These are phyloP conservation scores for Elongisporangium anandrum DNA, from an alignment of 352 stramenopile species.

Conservation along the genomic window DNA sequence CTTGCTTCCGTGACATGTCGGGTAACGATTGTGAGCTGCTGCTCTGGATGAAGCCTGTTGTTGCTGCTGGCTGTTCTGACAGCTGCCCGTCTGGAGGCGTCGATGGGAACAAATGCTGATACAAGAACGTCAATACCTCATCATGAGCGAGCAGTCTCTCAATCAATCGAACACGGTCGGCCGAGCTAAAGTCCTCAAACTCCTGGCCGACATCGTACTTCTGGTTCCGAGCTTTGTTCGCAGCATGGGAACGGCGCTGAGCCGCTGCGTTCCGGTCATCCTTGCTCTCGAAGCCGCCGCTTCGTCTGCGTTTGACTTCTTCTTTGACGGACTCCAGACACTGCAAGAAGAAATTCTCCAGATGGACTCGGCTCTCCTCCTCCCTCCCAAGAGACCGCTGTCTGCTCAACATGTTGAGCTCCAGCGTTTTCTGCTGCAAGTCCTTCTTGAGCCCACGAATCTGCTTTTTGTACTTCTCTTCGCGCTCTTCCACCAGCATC, in stretches of 20 bases:
- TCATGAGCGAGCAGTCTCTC: constrained; percentile 74
- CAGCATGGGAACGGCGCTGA: neutral
- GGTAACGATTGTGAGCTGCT: neutral
- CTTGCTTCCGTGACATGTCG: neutral
- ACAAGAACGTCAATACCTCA: constrained; percentile 71
- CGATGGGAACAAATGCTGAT: constrained; percentile 70
- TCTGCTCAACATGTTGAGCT: constrained; percentile 27
- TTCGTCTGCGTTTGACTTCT: constrained; percentile 47
- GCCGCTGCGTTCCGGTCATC: constrained; percentile 9
- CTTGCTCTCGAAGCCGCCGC: constrained; percentile 13
- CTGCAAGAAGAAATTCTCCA: constrained; percentile 78
- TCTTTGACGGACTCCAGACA: constrained; percentile 84
- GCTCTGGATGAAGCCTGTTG: neutral
- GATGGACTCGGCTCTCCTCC: constrained; percentile 29
- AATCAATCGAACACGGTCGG: constrained; percentile 69
- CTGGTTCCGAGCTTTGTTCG: constrained; percentile 20
- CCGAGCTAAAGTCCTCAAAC: constrained; percentile 62
- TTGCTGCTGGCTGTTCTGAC: neutral
- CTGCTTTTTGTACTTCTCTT: constrained; percentile 70
- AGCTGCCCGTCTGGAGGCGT: neutral
- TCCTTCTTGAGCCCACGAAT: constrained; percentile 64
- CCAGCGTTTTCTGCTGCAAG: constrained; percentile 57
- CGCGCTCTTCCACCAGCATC: constrained; percentile 39
- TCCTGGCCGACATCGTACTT: constrained; percentile 11
- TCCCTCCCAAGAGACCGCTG: constrained; percentile 27